phyloP scores from a whole-genome alignment of 345 rosid species.

The Heritiera littoralis region DNA sequence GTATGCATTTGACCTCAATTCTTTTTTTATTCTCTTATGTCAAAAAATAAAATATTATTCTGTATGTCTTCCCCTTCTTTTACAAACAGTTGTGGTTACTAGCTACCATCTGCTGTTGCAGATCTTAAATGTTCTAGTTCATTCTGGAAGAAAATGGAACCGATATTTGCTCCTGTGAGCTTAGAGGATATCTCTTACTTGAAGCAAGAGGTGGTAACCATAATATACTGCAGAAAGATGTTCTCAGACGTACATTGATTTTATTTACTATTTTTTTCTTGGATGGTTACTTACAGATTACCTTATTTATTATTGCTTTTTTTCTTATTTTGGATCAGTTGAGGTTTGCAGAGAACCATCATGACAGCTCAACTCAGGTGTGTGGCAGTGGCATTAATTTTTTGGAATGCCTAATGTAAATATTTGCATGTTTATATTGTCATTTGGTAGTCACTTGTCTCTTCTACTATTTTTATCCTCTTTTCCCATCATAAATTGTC shows the following conservation, averaged over 20 bases:
- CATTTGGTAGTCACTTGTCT: neutral
- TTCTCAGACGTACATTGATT: slow-evolving; percentile 2
- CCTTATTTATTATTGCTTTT: neutral
- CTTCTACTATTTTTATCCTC: neutral
- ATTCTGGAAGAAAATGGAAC: slow-evolving; percentile 58
- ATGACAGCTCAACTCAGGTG: slow-evolving; percentile 26
- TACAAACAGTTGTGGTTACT: neutral
- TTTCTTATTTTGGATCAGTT: slow-evolving; percentile 31
- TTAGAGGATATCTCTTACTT: slow-evolving; percentile 39
- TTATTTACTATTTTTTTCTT: neutral
- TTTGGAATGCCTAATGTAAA: slow-evolving; percentile 13
- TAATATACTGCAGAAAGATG: slow-evolving; percentile 11
- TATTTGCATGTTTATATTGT: neutral
- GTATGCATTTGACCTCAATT: slow-evolving; percentile 36
- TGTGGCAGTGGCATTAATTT: slow-evolving; percentile 19
- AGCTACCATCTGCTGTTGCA: slow-evolving; percentile 27
- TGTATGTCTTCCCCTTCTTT: neutral
- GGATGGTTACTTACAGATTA: slow-evolving; percentile 6
- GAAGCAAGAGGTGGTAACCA: slow-evolving; percentile 47
- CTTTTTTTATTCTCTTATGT: neutral
- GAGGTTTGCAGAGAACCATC: slow-evolving; percentile 29
- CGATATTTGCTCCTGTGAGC: slow-evolving; percentile 38
- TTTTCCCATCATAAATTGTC: neutral
- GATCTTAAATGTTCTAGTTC: slow-evolving; percentile 48
- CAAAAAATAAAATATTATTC: neutral